phyloP scores from a whole-genome alignment of 805 yeast species.

The Saccharomycopsis fodiens region DNA sequence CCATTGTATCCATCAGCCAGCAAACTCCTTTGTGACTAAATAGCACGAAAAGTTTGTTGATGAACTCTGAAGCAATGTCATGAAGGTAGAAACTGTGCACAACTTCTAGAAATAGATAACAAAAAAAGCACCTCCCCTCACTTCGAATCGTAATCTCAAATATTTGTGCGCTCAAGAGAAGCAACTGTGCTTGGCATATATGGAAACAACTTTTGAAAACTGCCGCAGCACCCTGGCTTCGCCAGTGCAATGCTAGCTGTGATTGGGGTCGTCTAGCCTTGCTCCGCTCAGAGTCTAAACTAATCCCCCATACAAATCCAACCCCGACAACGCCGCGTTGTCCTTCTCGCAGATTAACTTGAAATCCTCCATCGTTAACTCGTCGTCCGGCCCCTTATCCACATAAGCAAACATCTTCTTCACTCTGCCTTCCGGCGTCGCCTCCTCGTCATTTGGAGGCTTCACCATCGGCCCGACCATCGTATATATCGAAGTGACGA shows the following conservation, averaged over 20 bases:
- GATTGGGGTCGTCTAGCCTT: background rate
- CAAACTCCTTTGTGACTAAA: too few species aligned
- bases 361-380: slow-evolving; percentile 77
- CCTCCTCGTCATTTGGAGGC: slow-evolving; percentile 79
- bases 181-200: background rate
- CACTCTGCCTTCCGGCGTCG: slow-evolving; percentile 84
- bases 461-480: slow-evolving; percentile 95
- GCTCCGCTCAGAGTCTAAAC: too few species aligned
- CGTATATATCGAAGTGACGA: slow-evolving; percentile 78
- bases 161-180: too few species aligned
- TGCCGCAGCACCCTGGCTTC: too few species aligned
- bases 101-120: too few species aligned
- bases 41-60: too few species aligned
- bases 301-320: slow-evolving; percentile 74
- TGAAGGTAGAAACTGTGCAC: too few species aligned
- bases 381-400: slow-evolving; percentile 64
- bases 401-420: slow-evolving; percentile 69
- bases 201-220: background rate
- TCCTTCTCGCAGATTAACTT: slow-evolving; percentile 72
- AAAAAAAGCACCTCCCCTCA: too few species aligned
- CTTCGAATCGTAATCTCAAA: too few species aligned
- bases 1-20: too few species aligned
- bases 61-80: too few species aligned
- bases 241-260: too few species aligned
- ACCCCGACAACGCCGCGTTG: slow-evolving; percentile 66